Conservation (phyloP, 1,284 basidiomycete species). For the Naganishia sp. region DNA sequence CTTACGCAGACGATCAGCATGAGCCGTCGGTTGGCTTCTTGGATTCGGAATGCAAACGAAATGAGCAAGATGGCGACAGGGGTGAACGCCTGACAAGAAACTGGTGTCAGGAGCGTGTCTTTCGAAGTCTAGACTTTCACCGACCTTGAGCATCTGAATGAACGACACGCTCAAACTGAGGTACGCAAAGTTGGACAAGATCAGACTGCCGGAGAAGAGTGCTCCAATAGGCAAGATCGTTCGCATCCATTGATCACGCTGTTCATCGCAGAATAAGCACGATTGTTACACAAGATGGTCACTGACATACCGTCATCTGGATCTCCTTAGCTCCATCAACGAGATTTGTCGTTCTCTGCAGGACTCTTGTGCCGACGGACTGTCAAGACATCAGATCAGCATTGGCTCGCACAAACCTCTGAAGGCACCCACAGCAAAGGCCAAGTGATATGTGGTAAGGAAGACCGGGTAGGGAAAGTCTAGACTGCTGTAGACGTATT, state of each 20-base stretch:
- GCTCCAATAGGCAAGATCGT: constrained; percentile 92
- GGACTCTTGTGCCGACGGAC: constrained; percentile 83
- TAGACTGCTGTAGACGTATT: constrained; percentile 80
- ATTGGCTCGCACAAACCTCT: constrained; percentile 2
- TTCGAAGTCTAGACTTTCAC: constrained; percentile 24
- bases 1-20: constrained; percentile 71
- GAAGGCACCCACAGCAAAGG: constrained; percentile 23
- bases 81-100: constrained; percentile 75
- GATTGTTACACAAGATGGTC: neutral
- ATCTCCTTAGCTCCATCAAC: constrained; percentile 88
- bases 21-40: constrained; percentile 80
- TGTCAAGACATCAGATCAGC: constrained; percentile 43
- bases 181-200: constrained; percentile 93
- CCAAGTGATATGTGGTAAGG: constrained; percentile 63
- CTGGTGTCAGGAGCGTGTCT: neutral
- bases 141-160: constrained; percentile 97
- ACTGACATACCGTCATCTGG: constrained; percentile 64
- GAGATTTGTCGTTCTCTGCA: constrained; percentile 82
- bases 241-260: constrained; percentile 73
- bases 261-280: constrained; percentile 5
- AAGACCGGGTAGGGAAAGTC: constrained; percentile 83
- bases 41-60: constrained; percentile 84
- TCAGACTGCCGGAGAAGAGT: constrained; percentile 88
- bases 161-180: constrained; percentile 83
- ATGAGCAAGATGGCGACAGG: constrained; percentile 94